These are phyloP conservation scores for Penicillium italicum DNA, from an alignment of 2,329 filamentous ascomycete species.

Conservation along the genomic window DNA sequence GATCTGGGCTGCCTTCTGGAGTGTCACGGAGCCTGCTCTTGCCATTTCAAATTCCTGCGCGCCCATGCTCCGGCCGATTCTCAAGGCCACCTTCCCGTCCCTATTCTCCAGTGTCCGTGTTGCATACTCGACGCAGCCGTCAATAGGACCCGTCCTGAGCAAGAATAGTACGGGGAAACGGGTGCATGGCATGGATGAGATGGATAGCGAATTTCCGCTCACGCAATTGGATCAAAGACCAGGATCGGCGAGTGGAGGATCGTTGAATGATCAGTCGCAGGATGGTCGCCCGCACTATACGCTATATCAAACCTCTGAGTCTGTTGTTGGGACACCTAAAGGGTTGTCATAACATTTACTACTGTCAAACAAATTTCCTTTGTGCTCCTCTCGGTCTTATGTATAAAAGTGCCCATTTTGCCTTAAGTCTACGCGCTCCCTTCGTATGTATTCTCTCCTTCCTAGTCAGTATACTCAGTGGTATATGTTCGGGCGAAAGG, in stretches of 20 bases:
- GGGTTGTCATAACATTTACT: not conserved
- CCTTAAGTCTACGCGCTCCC: too few species aligned
- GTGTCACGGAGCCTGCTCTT: slow-evolving; percentile 25
- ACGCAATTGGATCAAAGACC: not conserved
- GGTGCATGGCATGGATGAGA: slow-evolving; percentile 5
- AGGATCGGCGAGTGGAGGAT: not conserved
- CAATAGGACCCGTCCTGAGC: not conserved
- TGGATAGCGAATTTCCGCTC: slow-evolving; percentile 14
- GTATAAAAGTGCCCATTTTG: not conserved
- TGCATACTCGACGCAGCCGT: slow-evolving; percentile 5
- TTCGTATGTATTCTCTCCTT: too few species aligned
- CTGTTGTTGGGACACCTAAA: not conserved
- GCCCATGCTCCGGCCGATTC: slow-evolving; percentile 24
- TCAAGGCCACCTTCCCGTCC: slow-evolving; percentile 15
- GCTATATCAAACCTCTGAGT: not conserved
- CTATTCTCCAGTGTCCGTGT: slow-evolving; percentile 9
- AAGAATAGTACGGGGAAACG: slow-evolving; percentile 4
- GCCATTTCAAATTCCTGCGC: slow-evolving; percentile 24
- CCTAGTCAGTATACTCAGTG: too few species aligned
- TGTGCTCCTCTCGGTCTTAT: not conserved
- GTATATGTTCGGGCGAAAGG: too few species aligned
- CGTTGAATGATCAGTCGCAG: slow-evolving; percentile 9
- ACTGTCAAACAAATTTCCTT: not conserved
- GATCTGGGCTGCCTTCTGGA: slow-evolving; percentile 26
- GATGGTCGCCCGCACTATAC: slow-evolving; percentile 4